Base-by-base conservation (phyloP, 306 rosid genomes). In the Prunus kanzakura region DNA sequence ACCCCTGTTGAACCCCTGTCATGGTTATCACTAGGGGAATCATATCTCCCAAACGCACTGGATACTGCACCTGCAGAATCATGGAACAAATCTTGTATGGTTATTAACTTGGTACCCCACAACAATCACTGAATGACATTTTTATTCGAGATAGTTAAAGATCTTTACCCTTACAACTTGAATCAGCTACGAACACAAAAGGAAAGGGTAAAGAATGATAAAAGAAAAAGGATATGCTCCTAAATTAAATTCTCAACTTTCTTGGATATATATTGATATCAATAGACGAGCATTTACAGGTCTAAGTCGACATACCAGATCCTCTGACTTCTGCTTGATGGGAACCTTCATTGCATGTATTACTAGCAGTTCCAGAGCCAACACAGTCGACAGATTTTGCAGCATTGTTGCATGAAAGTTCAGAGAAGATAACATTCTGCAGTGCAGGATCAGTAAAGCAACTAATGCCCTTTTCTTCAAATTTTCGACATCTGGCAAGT, bases 361-460 rank as follows among this genome's bases (percentile, higher is more conserved):
- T 88, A 82, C 93, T 93, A 66, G 91, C 88, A 61, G 91, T 88
- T 57, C 88, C 89, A 15, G 93, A 93, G 76, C 86, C 89, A 72
- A 92, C 80, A 80, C 87, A 89, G 71, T 86, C 91, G 18, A 74
- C 75, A 20, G 90, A 84, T 71, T 90, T 88, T 62, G 85, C 80
- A 64, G 83, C 89, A 61, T 81, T 82, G 74, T 84, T 85, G 64
- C 64, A 27, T 11, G 88, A 70, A 43, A 86, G 84, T 67, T 80
- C 61, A 52, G 92, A 75, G 67, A 87, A 84, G 73, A 93, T 57
- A 27, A 89, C 74, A 79, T 84, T 84, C 80, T 83, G 90, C 52
- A 93, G 82, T 74, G 88, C 75, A 51, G 90, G 88, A 75, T 93
- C 97, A 79, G 74, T 84, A 80, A 93, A 93, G 89, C 98, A 93